Conservation (phyloP, 768 basidiomycete species). For the Neoboletus subvelutipes region DNA sequence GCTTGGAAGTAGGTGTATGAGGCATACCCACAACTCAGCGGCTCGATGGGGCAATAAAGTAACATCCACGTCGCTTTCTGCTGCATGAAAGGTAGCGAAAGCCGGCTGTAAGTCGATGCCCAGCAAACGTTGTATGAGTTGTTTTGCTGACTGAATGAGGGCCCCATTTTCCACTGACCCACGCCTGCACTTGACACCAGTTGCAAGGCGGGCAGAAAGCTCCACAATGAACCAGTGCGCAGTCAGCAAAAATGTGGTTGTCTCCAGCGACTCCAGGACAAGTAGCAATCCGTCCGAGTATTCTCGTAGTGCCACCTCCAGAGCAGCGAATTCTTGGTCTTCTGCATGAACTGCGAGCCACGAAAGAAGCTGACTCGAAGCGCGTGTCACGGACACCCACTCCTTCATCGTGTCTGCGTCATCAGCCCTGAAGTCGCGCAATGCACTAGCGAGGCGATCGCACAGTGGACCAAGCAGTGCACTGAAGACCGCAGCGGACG, state of each 20-base stretch:
- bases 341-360: conserved; percentile 39
- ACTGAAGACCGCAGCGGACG: conserved; percentile 45
- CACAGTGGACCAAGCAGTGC: conserved; percentile 45
- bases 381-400: conserved; percentile 42
- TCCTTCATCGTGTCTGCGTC: conserved; percentile 28
- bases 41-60: conserved; percentile 41
- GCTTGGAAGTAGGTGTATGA: conserved; percentile 55
- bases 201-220: conserved; percentile 42
- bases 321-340: conserved; percentile 31
- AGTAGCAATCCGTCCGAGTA: conserved; percentile 39
- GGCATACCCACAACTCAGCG: conserved; percentile 72
- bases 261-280: conserved; percentile 38
- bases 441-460: conserved; percentile 42
- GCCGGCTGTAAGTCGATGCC: conserved; percentile 46
- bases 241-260: conserved; percentile 39
- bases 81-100: conserved; percentile 19
- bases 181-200: conserved; percentile 26
- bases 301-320: conserved; percentile 37
- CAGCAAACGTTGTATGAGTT: conserved; percentile 53
- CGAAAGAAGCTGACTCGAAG: conserved; percentile 46
- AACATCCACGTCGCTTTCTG: conserved; percentile 31
- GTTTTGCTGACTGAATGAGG: conserved; percentile 30
- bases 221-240: conserved; percentile 69
- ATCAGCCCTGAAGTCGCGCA: conserved; percentile 34
- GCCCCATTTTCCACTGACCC: conserved; percentile 27